phyloP scores from a whole-genome alignment of 495 filamentous ascomycete genomes.

The Echria macrotheca region DNA sequence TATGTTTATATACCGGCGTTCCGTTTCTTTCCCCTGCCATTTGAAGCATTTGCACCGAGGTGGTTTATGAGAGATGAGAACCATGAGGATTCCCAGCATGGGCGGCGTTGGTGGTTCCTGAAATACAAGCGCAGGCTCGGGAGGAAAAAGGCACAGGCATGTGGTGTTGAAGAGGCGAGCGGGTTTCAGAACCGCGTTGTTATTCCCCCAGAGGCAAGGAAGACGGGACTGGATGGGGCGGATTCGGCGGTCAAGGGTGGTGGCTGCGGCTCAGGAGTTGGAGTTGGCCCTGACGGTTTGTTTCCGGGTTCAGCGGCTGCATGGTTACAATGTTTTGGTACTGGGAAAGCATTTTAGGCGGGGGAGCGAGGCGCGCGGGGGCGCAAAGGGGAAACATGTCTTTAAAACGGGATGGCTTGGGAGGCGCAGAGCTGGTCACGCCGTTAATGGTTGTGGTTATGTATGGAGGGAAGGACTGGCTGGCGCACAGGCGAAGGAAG shows the following conservation, averaged over 20 bases:
- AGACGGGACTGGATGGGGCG: not conserved
- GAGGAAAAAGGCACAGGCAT: not conserved
- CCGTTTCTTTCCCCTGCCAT: constrained; percentile 7
- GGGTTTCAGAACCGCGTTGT: constrained; percentile 5
- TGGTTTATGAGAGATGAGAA: constrained; percentile 20
- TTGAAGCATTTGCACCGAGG: not conserved
- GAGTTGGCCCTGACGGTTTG: not conserved
- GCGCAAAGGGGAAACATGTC: not conserved
- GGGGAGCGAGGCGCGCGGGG: not conserved
- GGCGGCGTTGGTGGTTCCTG: constrained; percentile 16
- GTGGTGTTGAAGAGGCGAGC: not conserved
- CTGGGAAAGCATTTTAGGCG: not conserved
- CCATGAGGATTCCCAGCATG: constrained; percentile 19
- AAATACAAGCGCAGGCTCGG: not conserved
- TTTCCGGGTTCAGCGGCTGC: not conserved
- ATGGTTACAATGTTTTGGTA: not conserved
- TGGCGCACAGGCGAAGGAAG: not conserved
- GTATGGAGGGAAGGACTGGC: not conserved
- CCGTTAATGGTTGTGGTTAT: not conserved
- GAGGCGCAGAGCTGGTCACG: not conserved
- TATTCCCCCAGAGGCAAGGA: not conserved
- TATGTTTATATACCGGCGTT: constrained; percentile 16
- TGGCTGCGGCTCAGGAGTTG: not conserved
- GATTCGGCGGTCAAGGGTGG: not conserved
- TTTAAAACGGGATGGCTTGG: not conserved